Conservation (phyloP, 1,284 basidiomycete genomes). For the Ceratobasidium sp. region DNA sequence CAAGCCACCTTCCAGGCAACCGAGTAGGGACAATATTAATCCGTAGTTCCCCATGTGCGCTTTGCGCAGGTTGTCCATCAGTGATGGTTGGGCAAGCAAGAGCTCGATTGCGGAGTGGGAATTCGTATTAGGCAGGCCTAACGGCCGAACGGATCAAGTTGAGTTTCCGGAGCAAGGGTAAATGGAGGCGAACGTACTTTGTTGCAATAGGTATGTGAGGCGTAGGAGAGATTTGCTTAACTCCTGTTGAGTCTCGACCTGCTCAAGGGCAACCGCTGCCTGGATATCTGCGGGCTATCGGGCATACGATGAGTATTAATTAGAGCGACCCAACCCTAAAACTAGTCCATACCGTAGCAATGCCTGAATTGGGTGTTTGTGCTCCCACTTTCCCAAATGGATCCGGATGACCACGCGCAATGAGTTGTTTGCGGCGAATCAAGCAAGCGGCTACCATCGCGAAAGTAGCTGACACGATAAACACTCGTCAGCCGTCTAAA, state of each 20-base stretch:
- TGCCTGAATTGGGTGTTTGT: slow-evolving; percentile 60
- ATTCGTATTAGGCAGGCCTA: slow-evolving; percentile 54
- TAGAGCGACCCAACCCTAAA: slow-evolving; percentile 30
- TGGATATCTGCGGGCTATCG: slow-evolving; percentile 50
- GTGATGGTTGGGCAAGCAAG: slow-evolving; percentile 79
- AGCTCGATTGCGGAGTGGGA: slow-evolving; percentile 85
- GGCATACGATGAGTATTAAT: not conserved
- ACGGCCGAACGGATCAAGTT: slow-evolving; percentile 4
- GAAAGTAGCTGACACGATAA: slow-evolving; percentile 75
- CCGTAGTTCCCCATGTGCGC: slow-evolving; percentile 92
- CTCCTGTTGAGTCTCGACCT: slow-evolving; percentile 86
- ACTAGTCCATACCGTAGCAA: slow-evolving; percentile 37
- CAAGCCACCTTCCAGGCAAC: slow-evolving; percentile 86
- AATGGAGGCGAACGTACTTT: slow-evolving; percentile 64
- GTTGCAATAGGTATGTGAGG: slow-evolving; percentile 87
- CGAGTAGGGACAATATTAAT: slow-evolving; percentile 88
- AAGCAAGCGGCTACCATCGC: slow-evolving; percentile 96
- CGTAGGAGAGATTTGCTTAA: slow-evolving; percentile 84
- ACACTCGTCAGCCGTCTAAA: not conserved
- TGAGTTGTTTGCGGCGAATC: slow-evolving; percentile 86
- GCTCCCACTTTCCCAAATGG: slow-evolving; percentile 76
- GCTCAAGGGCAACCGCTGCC: slow-evolving; percentile 59
- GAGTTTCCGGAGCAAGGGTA: not conserved
- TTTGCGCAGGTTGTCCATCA: slow-evolving; percentile 87
- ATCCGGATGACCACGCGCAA: slow-evolving; percentile 81